These are phyloP conservation scores for Torulaspora franciscae DNA, from an alignment of 805 yeast genomes.

Conservation along the genomic window DNA sequence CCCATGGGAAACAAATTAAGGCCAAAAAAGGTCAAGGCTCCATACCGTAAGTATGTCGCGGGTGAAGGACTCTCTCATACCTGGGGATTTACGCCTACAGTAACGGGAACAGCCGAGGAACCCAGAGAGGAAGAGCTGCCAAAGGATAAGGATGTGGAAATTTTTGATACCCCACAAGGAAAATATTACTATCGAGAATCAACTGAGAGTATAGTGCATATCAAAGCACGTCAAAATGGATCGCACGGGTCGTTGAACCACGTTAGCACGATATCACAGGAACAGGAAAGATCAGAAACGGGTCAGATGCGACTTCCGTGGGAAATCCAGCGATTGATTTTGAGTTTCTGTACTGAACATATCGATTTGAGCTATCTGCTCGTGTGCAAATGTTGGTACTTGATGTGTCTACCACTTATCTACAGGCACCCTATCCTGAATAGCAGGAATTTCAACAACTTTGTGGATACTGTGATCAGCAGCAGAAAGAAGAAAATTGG, in stretches of 20 bases:
- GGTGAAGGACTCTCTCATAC: slow-evolving; percentile 36
- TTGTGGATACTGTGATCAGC: slow-evolving; percentile 62
- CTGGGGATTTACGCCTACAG: slow-evolving; percentile 38
- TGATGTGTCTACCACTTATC: slow-evolving; percentile 54
- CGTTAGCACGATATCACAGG: neutral
- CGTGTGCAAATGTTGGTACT: slow-evolving; percentile 59
- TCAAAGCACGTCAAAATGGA: slow-evolving; percentile 9
- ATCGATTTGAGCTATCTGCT: slow-evolving; percentile 43
- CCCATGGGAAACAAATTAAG: slow-evolving; percentile 81
- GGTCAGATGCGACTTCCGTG: slow-evolving; percentile 40
- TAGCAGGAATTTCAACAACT: slow-evolving; percentile 62
- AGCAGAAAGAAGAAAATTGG: slow-evolving; percentile 49
- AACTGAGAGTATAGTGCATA: slow-evolving; percentile 18
- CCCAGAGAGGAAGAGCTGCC: slow-evolving; percentile 16
- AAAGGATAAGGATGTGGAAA: slow-evolving; percentile 5
- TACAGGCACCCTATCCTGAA: slow-evolving; percentile 60
- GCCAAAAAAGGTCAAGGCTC: slow-evolving; percentile 76
- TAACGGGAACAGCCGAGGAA: slow-evolving; percentile 19
- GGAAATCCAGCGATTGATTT: slow-evolving; percentile 44
- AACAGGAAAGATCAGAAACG: neutral
- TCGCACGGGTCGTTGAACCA: slow-evolving; percentile 7
- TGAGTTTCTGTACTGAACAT: slow-evolving; percentile 21
- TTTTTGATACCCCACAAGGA: slow-evolving; percentile 19
- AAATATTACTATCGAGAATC: slow-evolving; percentile 15
- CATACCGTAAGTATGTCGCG: slow-evolving; percentile 69